Percentiles rank a stretch among this genome's conserved stretches.
Evolutionary conservation across 2,329 filamentous ascomycete genomes (phyloP).

Genomic region (Colletotrichum eleusines): DNA sequence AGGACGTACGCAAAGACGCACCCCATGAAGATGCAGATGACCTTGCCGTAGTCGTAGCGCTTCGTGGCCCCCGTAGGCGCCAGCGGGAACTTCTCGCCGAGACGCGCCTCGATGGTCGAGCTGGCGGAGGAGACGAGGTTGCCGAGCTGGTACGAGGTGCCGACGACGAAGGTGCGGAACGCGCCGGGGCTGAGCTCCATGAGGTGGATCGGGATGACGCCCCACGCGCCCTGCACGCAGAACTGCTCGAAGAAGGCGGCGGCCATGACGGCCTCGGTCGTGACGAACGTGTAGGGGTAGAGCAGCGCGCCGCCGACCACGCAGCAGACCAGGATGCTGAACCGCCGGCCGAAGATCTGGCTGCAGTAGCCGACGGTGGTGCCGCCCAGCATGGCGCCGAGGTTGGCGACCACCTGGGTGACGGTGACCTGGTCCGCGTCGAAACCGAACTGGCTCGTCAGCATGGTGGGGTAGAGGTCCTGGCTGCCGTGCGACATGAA

Average conservation of each 20-base stretch:
- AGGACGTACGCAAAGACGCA: slow-evolving; percentile 79
- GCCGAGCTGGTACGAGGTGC: slow-evolving; percentile 81
- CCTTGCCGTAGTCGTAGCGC: slow-evolving; percentile 81
- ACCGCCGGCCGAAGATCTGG: slow-evolving; percentile 76
- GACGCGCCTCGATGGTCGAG: slow-evolving; percentile 80
- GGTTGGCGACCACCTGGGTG: slow-evolving; percentile 78
- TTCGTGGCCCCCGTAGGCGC: slow-evolving; percentile 61
- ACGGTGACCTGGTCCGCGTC: slow-evolving; percentile 70
- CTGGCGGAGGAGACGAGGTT: slow-evolving; percentile 78
- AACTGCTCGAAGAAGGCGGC: slow-evolving; percentile 89
- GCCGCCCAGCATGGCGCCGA: slow-evolving; percentile 78
- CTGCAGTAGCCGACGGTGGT: slow-evolving; percentile 75
- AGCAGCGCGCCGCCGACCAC: slow-evolving; percentile 79
- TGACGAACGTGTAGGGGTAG: slow-evolving; percentile 84
- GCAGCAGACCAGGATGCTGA: slow-evolving; percentile 75
- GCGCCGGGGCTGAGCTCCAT: slow-evolving; percentile 81
- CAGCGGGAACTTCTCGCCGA: slow-evolving; percentile 81
- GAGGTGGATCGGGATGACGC: slow-evolving; percentile 80
- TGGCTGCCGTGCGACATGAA: slow-evolving; percentile 87
- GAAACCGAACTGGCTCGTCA: slow-evolving; percentile 67
- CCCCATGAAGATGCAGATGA: slow-evolving; percentile 93
- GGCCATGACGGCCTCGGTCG: slow-evolving; percentile 74
- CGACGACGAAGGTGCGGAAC: slow-evolving; percentile 81
- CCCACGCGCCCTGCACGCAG: slow-evolving; percentile 83
- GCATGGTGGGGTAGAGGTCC: slow-evolving; percentile 72